Conservation (phyloP, 75 land plant genomes). For the Selaginella tamariscina region DNA sequence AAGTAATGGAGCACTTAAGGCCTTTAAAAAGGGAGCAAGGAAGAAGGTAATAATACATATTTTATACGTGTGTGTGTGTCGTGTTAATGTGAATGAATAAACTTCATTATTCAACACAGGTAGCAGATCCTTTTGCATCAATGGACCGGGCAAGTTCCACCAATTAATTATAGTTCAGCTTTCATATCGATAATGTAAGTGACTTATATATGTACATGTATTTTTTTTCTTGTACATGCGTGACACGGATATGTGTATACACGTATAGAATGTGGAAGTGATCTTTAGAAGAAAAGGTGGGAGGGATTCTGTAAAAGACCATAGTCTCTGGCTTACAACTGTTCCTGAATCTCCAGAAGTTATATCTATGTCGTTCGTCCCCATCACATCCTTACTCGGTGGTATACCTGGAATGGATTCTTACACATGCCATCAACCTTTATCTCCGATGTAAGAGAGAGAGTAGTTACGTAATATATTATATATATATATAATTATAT, state of each 20-base stretch:
- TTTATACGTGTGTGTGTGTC: background rate
- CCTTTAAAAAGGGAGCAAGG: slow-evolving; percentile 16
- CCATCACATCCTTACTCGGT: slow-evolving; percentile 49
- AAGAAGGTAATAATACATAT: slow-evolving; percentile 32
- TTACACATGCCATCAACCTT: slow-evolving; percentile 46
- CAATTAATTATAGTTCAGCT: background rate
- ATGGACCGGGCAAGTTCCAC: too few species aligned
- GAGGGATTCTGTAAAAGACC: slow-evolving; percentile 47
- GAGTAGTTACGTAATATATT: background rate
- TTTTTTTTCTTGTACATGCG: background rate
- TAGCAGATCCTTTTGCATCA: background rate
- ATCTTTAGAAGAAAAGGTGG: slow-evolving; percentile 68
- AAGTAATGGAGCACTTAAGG: slow-evolving; percentile 24
- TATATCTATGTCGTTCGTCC: slow-evolving; percentile 50
- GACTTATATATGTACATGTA: background rate
- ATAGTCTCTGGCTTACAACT: slow-evolving; percentile 39
- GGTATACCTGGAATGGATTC: slow-evolving; percentile 36
- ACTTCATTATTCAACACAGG: background rate
- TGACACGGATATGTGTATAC: too few species aligned
- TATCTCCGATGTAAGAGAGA: slow-evolving; percentile 53
- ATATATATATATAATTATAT: background rate
- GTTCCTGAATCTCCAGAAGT: slow-evolving; percentile 52
- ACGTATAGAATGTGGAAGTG: slow-evolving; percentile 56
- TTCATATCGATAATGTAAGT: background rate
- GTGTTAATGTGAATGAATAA: background rate